These are phyloP conservation scores for Hansenula sp. DNA, from an alignment of 1,139 yeast species.

Conservation along the genomic window DNA sequence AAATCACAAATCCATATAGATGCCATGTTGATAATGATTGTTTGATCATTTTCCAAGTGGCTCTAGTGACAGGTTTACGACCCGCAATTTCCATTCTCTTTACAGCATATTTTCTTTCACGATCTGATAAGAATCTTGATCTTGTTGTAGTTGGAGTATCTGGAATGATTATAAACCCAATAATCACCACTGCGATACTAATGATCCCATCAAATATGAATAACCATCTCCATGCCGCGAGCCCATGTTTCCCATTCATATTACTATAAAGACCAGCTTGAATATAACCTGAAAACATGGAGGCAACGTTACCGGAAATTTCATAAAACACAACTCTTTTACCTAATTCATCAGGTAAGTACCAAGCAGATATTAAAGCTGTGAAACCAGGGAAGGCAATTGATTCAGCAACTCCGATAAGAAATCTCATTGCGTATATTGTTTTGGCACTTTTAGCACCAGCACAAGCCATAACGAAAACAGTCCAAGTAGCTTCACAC, in stretches of 20 bases:
- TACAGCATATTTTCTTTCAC: slow-evolving; percentile 9
- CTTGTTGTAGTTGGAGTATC: slow-evolving; percentile 38
- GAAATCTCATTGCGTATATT: slow-evolving; percentile 29
- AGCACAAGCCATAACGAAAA: slow-evolving; percentile 42
- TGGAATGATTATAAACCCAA: slow-evolving; percentile 26
- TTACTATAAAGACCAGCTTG: slow-evolving; percentile 27
- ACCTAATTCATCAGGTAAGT: slow-evolving; percentile 25
- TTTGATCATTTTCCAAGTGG: slow-evolving; percentile 5
- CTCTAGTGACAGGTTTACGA: slow-evolving; percentile 6
- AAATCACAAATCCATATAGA: slow-evolving; percentile 8
- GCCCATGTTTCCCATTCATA: slow-evolving; percentile 27
- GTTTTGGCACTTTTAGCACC: slow-evolving; percentile 42
- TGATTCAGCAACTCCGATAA: slow-evolving; percentile 29
- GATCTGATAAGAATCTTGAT: slow-evolving; percentile 6
- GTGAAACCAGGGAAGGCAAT: slow-evolving; percentile 25
- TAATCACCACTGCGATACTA: slow-evolving; percentile 28
- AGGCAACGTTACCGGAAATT: slow-evolving; percentile 29
- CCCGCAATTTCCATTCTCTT: slow-evolving; percentile 12
- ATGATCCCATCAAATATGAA: slow-evolving; percentile 32
- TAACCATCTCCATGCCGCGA: slow-evolving; percentile 34
- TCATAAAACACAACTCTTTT: slow-evolving; percentile 26
- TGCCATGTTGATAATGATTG: slow-evolving; percentile 14
- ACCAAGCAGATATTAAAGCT: slow-evolving; percentile 27
- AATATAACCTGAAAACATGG: slow-evolving; percentile 35
- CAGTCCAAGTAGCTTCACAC: slow-evolving; percentile 31